Conservation (phyloP, 1,284 basidiomycete genomes). For the Moesziomyces sp. region DNA sequence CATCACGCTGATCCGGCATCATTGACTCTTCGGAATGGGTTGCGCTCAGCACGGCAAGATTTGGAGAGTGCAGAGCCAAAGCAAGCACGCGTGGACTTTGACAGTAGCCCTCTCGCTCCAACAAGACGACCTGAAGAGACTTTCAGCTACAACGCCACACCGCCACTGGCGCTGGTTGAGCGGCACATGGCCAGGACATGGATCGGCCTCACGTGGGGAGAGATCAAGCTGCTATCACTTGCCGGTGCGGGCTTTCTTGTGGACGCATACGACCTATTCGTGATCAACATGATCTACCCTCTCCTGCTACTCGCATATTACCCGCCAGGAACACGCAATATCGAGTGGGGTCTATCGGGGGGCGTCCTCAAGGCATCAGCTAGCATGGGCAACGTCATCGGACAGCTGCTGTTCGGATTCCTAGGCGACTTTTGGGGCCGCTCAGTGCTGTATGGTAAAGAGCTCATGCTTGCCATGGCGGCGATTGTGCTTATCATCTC, state of each 20-base stretch:
- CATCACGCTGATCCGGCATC: too few species aligned
- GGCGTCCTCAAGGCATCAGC: constrained; percentile 56
- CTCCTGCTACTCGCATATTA: constrained; percentile 47
- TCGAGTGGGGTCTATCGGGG: constrained; percentile 49
- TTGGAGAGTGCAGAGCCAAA: not conserved
- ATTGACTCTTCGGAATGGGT: too few species aligned
- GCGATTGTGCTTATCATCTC: constrained; percentile 52
- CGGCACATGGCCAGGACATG: constrained; percentile 27
- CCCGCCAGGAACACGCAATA: constrained; percentile 18
- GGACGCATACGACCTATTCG: constrained; percentile 54
- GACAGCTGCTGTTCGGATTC: constrained; percentile 50
- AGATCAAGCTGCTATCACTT: constrained; percentile 49
- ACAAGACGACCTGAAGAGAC: not conserved
- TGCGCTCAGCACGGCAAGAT: too few species aligned
- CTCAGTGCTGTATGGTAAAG: constrained; percentile 54
- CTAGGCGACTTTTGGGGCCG: constrained; percentile 50
- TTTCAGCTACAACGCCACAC: constrained; percentile 18
- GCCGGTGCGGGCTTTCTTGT: constrained; percentile 52
- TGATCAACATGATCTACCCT: constrained; percentile 53
- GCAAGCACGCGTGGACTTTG: not conserved
- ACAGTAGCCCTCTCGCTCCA: too few species aligned
- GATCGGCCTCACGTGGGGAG: constrained; percentile 44
- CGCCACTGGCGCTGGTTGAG: constrained; percentile 47
- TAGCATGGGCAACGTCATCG: constrained; percentile 55
- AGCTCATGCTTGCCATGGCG: constrained; percentile 52